Base-by-base conservation (phyloP, 164 flowering plant species). In the Dillenia turbinata region DNA sequence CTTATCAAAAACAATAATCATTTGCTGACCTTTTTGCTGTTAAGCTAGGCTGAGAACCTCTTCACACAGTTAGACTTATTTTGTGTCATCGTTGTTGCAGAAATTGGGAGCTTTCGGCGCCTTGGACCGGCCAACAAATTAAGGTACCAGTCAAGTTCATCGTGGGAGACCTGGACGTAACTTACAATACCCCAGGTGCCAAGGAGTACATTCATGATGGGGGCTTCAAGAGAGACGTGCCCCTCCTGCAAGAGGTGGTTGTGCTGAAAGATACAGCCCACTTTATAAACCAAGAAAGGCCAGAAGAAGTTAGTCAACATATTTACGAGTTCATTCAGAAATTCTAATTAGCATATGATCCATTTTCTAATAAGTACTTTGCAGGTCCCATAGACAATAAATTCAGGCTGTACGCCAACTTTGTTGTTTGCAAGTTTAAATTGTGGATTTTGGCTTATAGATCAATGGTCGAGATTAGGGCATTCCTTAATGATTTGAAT, bases 61-160 rank as follows among this genome's bases (percentile, higher is more conserved):
- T 33, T 33, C 40, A 33, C 40, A 33, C 5, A 7, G 40, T 33
- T 5, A 33, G 8, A n/a, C 45, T 17, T 33, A n/a, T 56, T 54
- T 62, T n/a, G 11, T 26, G 40, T 48, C 26, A 33, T 52, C 19
- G 12, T 26, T 53, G 45, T 63, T 73, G 71, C 79, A 83, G 92
- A 54, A 81, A 48, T 59, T 86, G 92, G 92, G 92, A 84, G 71
- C 74, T 82, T 10, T 75, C 65, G 0, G 89, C 82, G 7, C 65
- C 87, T 57, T 84, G 86, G 88, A 70, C 82, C 1, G 83, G 83
- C 8, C 65, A 52, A 26, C 80, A 79, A 69, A 71, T 86, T 48
- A 73, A 83, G 71, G 88, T 84, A 9, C 92, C 92, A 0, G 79
- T 66, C 2, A 84, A 81, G 66, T 84, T 83, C 64, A 80, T 84